Percentiles rank a stretch among this genome's conserved stretches.
phyloP scores from a whole-genome alignment of 2,329 filamentous ascomycete species.

The Neofusicoccum laricinum region DNA sequence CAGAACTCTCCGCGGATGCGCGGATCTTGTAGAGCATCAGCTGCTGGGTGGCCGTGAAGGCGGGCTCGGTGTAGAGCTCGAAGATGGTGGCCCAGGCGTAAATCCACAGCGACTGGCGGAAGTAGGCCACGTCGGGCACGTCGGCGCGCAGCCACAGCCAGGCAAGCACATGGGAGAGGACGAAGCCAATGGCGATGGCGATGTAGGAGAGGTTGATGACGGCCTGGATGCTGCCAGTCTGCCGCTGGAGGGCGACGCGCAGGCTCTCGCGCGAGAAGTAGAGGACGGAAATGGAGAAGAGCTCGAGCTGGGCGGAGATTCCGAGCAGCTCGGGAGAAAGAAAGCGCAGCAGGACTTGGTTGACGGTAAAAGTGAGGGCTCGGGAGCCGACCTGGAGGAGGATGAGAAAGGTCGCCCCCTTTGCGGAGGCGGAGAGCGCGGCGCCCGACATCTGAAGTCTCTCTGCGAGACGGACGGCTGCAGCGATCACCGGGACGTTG shows the following conservation, averaged over 20 bases:
- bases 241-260: constrained; percentile 85
- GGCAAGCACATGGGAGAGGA: constrained; percentile 63
- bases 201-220: constrained; percentile 88
- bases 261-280: constrained; percentile 93
- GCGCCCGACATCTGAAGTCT: constrained; percentile 17
- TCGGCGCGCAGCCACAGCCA: constrained; percentile 62
- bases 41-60: constrained; percentile 83
- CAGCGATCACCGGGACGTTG: background rate
- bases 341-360: constrained; percentile 85
- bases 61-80: constrained; percentile 82
- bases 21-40: constrained; percentile 76
- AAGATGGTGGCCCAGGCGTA: constrained; percentile 60
- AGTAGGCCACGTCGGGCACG: constrained; percentile 59
- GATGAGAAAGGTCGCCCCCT: constrained; percentile 82
- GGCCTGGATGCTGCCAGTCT: constrained; percentile 62
- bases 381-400: constrained; percentile 84
- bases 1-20: constrained; percentile 77
- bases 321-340: constrained; percentile 83
- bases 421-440: constrained; percentile 51
- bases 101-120: constrained; percentile 54
- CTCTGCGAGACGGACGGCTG: background rate
- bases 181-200: constrained; percentile 65
- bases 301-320: constrained; percentile 82
- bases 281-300: constrained; percentile 88
- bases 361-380: constrained; percentile 83